Evolutionary conservation across 345 rosid genomes (phyloP).

Genomic region (Euphorbia pulcherrima): DNA sequence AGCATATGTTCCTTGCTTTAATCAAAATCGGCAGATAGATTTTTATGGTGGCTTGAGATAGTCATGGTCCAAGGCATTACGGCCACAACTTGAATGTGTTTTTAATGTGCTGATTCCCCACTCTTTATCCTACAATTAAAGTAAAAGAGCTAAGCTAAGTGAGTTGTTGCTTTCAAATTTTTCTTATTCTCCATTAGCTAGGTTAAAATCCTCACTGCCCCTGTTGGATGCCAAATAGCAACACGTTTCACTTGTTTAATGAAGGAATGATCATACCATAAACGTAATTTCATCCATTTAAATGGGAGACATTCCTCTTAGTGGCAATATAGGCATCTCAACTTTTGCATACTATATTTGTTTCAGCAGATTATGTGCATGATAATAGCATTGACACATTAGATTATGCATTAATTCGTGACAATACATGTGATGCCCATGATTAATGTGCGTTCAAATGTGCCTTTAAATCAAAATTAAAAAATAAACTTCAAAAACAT

Average conservation of each 20-base stretch:
- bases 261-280: background rate
- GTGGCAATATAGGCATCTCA: background rate
- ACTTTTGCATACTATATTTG: background rate
- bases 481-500: too few species aligned
- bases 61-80: slow-evolving; percentile 23
- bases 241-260: background rate
- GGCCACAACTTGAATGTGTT: slow-evolving; percentile 22
- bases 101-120: slow-evolving; percentile 28
- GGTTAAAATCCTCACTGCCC: background rate
- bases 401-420: background rate
- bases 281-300: background rate
- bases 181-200: slow-evolving; percentile 2
- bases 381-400: background rate
- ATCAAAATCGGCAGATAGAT: slow-evolving; percentile 20
- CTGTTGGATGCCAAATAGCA: background rate
- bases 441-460: background rate
- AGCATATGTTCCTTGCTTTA: slow-evolving; percentile 44
- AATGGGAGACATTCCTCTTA: background rate
- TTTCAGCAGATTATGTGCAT: background rate
- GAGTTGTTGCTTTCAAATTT: slow-evolving; percentile 24
- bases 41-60: slow-evolving; percentile 17
- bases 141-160: slow-evolving; percentile 9
- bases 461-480: too few species aligned
- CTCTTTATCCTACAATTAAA: slow-evolving; percentile 25
- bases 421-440: background rate